These are phyloP conservation scores for Endocarpon pusillum DNA, from an alignment of 495 filamentous ascomycete species.

Conservation along the genomic window DNA sequence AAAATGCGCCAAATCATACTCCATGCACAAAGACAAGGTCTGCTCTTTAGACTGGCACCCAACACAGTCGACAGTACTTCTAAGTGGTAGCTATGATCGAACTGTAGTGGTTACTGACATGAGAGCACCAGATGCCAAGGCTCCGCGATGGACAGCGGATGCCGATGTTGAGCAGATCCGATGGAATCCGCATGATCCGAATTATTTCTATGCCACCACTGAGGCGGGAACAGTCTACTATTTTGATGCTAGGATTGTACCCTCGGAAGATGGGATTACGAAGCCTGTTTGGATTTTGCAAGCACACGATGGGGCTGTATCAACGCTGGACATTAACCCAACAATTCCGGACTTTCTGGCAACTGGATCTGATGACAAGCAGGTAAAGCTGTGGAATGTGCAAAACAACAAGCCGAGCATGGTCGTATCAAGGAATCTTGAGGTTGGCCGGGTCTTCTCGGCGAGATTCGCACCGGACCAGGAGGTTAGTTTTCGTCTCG, in stretches of 20 bases:
- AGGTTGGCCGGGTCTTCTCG: conserved; percentile 88
- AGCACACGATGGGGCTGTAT: conserved; percentile 86
- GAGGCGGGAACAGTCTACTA: conserved; percentile 80
- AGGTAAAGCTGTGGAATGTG: conserved; percentile 94
- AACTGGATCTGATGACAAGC: conserved; percentile 82
- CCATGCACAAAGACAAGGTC: conserved; percentile 81
- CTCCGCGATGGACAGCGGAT: conserved; percentile 75
- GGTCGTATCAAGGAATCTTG: conserved; percentile 80
- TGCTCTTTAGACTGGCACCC: conserved; percentile 91
- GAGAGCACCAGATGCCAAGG: conserved; percentile 66
- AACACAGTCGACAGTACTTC: conserved; percentile 64
- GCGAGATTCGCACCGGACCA: conserved; percentile 74
- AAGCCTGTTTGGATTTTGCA: conserved; percentile 88
- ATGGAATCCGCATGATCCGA: conserved; percentile 85
- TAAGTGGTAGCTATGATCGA: conserved; percentile 87
- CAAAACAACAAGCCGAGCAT: conserved; percentile 57
- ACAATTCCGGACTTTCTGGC: conserved; percentile 80
- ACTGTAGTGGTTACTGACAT: conserved; percentile 86
- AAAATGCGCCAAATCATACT: conserved; percentile 88
- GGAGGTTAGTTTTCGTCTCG: conserved; percentile 77
- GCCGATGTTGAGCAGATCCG: conserved; percentile 81
- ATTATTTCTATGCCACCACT: conserved; percentile 89
- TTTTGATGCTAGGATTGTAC: conserved; percentile 60
- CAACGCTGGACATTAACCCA: conserved; percentile 84
- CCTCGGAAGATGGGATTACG: conserved; percentile 47